Percentiles rank a stretch among this genome's conserved stretches.
phyloP scores from a whole-genome alignment of 1,284 basidiomycete species.

The Polyporus tsugae region DNA sequence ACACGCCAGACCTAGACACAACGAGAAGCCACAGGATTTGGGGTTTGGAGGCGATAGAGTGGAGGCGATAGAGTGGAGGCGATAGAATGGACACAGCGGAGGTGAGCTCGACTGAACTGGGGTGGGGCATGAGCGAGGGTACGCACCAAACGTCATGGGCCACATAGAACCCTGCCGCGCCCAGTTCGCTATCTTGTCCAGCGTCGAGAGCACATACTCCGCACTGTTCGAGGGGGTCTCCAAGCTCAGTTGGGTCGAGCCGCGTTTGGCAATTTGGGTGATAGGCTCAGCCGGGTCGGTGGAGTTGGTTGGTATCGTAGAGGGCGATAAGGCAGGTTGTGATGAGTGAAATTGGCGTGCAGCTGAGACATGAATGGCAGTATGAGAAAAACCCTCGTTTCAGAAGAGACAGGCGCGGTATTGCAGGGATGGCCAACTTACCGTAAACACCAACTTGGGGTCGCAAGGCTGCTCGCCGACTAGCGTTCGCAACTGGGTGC shows the following conservation, averaged over 20 bases:
- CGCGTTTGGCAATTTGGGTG: slow-evolving; percentile 74
- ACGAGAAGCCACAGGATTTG: not conserved
- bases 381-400: not conserved
- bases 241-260: slow-evolving; percentile 86
- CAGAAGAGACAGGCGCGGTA: not conserved
- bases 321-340: slow-evolving; percentile 47
- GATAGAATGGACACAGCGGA: slow-evolving; percentile 18
- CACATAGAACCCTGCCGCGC: slow-evolving; percentile 98
- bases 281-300: slow-evolving; percentile 61
- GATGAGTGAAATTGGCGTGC: slow-evolving; percentile 66
- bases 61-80: not conserved
- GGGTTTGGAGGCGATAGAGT: not conserved
- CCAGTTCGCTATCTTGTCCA: slow-evolving; percentile 99
- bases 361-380: slow-evolving; percentile 42
- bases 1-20: slow-evolving; percentile 85
- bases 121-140: slow-evolving; percentile 1
- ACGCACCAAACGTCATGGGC: slow-evolving; percentile 96
- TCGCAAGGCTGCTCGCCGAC: slow-evolving; percentile 55
- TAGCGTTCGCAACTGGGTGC: slow-evolving; percentile 50
- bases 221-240: slow-evolving; percentile 78
- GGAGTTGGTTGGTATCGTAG: slow-evolving; percentile 50
- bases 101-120: slow-evolving; percentile 14
- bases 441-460: slow-evolving; percentile 56
- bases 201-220: slow-evolving; percentile 97
- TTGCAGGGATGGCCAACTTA: slow-evolving; percentile 37